phyloP scores from a whole-genome alignment of 129 eudicot species.

The Lactuca sativa region DNA sequence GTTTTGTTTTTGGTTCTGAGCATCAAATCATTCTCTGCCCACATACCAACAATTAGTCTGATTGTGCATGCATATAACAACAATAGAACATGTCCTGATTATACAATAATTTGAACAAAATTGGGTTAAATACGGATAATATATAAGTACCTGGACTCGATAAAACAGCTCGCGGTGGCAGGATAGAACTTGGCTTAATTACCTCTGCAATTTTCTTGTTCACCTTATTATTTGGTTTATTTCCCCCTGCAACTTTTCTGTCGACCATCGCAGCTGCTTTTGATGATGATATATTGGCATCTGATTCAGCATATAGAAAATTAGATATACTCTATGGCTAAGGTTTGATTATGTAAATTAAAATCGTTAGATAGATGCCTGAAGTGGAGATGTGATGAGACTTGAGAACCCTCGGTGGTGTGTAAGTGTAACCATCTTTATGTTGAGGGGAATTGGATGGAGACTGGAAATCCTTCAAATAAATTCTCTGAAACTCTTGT shows the following conservation, averaged over 20 bases:
- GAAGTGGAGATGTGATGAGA: constrained; percentile 32
- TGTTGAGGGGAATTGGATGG: constrained; percentile 29
- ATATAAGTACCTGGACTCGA: constrained; percentile 78
- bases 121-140: too few relatives aligned
- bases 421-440: constrained; percentile 43
- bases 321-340: background rate
- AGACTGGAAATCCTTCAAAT: constrained; percentile 40
- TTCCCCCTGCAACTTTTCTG: constrained; percentile 31
- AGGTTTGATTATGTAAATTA: constrained; percentile 1
- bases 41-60: background rate
- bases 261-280: constrained; percentile 29
- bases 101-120: background rate
- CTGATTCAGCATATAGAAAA: constrained; percentile 21
- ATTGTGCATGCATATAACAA: background rate
- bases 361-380: constrained; percentile 25
- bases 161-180: constrained; percentile 86
- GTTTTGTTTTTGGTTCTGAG: constrained; percentile 38
- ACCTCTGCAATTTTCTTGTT: background rate
- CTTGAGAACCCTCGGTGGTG: constrained; percentile 40
- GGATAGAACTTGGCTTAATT: constrained; percentile 51
- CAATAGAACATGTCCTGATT: background rate
- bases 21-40: constrained; percentile 53
- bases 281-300: constrained; percentile 16
- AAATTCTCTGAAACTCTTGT: constrained; percentile 32
- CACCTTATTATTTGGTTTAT: constrained; percentile 9